phyloP scores from a whole-genome alignment of 371 early-diverging fungal species.

The Sporodiniella umbellata region DNA sequence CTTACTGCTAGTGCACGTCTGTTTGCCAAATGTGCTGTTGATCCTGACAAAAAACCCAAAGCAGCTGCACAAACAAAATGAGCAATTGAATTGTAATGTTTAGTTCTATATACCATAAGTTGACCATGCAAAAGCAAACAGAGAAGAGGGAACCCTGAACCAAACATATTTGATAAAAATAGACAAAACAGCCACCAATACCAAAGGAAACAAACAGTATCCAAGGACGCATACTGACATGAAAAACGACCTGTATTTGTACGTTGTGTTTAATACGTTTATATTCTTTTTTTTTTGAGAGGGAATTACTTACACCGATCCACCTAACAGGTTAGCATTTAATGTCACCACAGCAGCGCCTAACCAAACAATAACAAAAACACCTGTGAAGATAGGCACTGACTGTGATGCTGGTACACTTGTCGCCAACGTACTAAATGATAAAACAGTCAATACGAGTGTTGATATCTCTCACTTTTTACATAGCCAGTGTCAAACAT shows the following conservation, averaged over 20 bases:
- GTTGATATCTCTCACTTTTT: neutral
- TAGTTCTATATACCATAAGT: constrained; percentile 83
- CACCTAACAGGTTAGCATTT: constrained; percentile 92
- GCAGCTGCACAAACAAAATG: constrained; percentile 58
- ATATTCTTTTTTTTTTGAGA: neutral
- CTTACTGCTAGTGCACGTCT: constrained; percentile 79
- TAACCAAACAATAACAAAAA: constrained; percentile 90
- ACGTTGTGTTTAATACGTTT: neutral
- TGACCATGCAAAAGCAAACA: constrained; percentile 80
- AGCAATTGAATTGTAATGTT: neutral
- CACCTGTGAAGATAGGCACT: constrained; percentile 83
- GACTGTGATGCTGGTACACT: constrained; percentile 71
- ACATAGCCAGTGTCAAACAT: constrained; percentile 81
- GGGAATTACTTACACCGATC: constrained; percentile 67
- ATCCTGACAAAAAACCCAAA: constrained; percentile 79
- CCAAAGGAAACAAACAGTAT: constrained; percentile 93
- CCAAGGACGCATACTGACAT: constrained; percentile 94
- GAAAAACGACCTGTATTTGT: constrained; percentile 78
- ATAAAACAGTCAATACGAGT: neutral
- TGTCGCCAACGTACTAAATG: constrained; percentile 51
- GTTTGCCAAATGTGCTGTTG: constrained; percentile 72
- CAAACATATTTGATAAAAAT: constrained; percentile 64
- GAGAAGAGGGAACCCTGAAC: constrained; percentile 67
- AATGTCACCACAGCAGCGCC: constrained; percentile 94
- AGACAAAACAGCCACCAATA: constrained; percentile 69